Evolutionary conservation across 768 basidiomycete genomes (phyloP).

Genomic region (Tephrocybe sp.): DNA sequence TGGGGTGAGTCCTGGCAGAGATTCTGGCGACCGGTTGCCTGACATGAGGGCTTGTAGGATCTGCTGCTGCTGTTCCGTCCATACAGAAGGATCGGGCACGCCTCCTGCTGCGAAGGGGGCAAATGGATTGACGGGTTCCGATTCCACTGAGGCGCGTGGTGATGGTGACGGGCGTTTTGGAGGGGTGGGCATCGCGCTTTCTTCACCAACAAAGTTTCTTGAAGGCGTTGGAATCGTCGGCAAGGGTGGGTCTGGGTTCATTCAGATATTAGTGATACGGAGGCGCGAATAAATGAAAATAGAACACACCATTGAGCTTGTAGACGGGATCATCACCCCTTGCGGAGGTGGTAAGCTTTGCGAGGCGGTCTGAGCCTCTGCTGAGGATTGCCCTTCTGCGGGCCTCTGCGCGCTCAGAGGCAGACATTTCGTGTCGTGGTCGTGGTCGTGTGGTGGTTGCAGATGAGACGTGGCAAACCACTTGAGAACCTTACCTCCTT

Average conservation of each 20-base stretch:
- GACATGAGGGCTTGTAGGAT: conserved; percentile 67
- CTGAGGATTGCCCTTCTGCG: conserved; percentile 74
- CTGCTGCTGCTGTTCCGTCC: conserved; percentile 67
- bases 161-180: conserved; percentile 28
- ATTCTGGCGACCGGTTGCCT: conserved; percentile 17
- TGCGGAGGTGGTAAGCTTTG: conserved; percentile 73
- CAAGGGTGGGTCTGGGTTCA: conserved; percentile 36
- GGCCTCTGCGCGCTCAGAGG: conserved; percentile 75
- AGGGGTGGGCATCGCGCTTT: conserved; percentile 40
- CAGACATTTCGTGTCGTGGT: conserved; percentile 33
- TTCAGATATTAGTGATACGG: neutral
- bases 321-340: conserved; percentile 68
- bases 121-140: conserved; percentile 22
- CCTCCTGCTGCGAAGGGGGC: conserved; percentile 22
- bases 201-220: conserved; percentile 46
- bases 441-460: conserved; percentile 1
- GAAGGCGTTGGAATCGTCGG: conserved; percentile 31
- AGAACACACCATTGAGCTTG: conserved; percentile 45
- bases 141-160: conserved; percentile 15
- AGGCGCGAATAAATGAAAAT: neutral
- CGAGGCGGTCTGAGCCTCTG: conserved; percentile 71
- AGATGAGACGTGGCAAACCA: conserved; percentile 22
- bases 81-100: conserved; percentile 54
- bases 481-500: neutral
- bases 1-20: conserved; percentile 14